These are phyloP conservation scores for Nannizziopsis barbatae DNA, from an alignment of 2,329 filamentous ascomycete genomes.

Conservation along the genomic window DNA sequence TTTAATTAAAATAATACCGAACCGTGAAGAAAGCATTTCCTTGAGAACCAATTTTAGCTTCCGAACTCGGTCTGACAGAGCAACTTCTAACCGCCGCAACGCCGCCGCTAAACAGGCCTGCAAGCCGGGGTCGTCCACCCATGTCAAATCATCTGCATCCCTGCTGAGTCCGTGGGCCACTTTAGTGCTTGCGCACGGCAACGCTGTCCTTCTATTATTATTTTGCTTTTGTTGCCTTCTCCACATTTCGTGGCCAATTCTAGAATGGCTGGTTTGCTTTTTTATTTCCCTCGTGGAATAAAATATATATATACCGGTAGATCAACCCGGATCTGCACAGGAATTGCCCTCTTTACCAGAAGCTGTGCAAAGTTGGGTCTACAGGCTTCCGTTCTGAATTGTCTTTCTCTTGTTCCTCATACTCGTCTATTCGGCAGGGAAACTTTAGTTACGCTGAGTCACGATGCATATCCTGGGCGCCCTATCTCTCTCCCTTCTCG, in stretches of 20 bases:
- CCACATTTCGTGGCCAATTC: neutral
- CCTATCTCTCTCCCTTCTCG: conserved; percentile 3
- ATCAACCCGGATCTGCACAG: neutral
- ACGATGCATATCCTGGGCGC: conserved; percentile 5
- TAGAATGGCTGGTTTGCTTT: conserved; percentile 3
- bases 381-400: too few species aligned
- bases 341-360: neutral
- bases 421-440: too few species aligned
- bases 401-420: too few species aligned
- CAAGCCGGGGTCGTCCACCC: neutral
- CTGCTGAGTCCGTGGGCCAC: neutral
- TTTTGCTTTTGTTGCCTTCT: neutral
- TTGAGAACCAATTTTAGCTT: neutral
- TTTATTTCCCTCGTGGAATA: neutral
- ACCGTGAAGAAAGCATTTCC: neutral
- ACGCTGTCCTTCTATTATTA: neutral
- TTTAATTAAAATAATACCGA: too few species aligned
- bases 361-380: neutral
- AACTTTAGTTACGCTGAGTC: neutral
- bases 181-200: neutral
- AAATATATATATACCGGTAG: conserved; percentile 2
- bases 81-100: neutral
- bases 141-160: neutral
- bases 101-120: neutral
- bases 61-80: neutral